Evolutionary conservation across 129 eudicot genomes (phyloP).

Genomic region (Calendula officinalis): DNA sequence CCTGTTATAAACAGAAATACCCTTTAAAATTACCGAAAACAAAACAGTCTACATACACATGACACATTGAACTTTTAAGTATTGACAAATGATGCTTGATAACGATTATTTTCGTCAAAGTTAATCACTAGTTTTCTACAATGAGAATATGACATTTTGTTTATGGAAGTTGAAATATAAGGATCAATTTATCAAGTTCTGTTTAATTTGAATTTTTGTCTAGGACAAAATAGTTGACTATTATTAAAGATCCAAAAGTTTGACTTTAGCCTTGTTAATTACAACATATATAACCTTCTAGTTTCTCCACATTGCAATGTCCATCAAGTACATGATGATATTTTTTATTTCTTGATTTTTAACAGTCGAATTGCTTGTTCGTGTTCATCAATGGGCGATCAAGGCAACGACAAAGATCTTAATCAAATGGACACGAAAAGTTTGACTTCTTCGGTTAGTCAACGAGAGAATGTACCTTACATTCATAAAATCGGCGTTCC

Average conservation of each 20-base stretch:
- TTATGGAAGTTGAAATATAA: conserved; percentile 31
- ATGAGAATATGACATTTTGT: conserved; percentile 6
- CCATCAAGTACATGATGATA: conserved; percentile 4
- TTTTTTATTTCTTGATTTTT: background rate
- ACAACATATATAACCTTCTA: conserved; percentile 34
- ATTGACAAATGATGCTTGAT: background rate
- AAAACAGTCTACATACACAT: background rate
- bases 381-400: conserved; percentile 29
- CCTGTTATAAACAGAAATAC: too few relatives aligned
- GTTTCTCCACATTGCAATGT: background rate
- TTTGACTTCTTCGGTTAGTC: conserved; percentile 27
- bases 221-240: conserved; percentile 20
- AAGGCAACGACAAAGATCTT: conserved; percentile 24
- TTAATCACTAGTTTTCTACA: background rate
- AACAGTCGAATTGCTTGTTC: conserved; percentile 14
- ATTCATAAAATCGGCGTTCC: conserved; percentile 76
- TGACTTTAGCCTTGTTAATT: conserved; percentile 29
- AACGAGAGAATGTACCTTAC: conserved; percentile 32
- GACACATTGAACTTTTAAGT: background rate
- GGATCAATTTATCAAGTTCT: conserved; percentile 13
- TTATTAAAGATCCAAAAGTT: conserved; percentile 31
- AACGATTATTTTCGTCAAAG: conserved; percentile 11
- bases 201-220: background rate
- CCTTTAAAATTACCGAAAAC: too few relatives aligned
- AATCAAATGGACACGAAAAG: conserved; percentile 37